Conservation (phyloP, 2,329 filamentous ascomycete species). For the Penicillium hordei region DNA sequence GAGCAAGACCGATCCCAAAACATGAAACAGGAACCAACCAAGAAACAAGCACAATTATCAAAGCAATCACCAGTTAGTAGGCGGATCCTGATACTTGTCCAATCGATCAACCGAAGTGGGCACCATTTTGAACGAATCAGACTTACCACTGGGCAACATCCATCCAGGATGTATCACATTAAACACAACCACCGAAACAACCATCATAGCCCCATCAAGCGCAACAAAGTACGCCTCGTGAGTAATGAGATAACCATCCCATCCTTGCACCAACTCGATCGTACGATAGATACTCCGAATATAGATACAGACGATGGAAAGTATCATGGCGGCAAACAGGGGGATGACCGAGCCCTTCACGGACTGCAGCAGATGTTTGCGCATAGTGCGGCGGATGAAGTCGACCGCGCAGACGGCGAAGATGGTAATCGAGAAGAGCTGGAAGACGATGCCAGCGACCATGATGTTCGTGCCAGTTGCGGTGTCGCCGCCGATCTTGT, state of each 20-base stretch:
- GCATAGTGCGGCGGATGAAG: slow-evolving; percentile 46
- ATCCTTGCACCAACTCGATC: slow-evolving; percentile 52
- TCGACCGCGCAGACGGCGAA: slow-evolving; percentile 52
- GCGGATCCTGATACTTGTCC: slow-evolving; percentile 7
- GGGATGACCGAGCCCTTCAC: slow-evolving; percentile 32
- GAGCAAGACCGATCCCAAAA: background rate
- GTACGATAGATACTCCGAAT: slow-evolving; percentile 53
- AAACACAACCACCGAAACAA: slow-evolving; percentile 47
- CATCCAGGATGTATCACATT: slow-evolving; percentile 48
- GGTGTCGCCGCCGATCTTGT: slow-evolving; percentile 48
- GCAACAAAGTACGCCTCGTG: slow-evolving; percentile 52
- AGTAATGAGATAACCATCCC: slow-evolving; percentile 53
- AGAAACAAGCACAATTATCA: background rate
- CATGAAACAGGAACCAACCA: background rate
- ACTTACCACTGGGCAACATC: slow-evolving; percentile 32
- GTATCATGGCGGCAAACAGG: slow-evolving; percentile 40
- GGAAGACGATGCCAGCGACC: slow-evolving; percentile 58
- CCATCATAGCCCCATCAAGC: slow-evolving; percentile 53
- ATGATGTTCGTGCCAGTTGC: slow-evolving; percentile 51
- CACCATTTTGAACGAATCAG: slow-evolving; percentile 11
- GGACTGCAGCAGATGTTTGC: slow-evolving; percentile 25
- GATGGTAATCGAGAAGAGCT: slow-evolving; percentile 55
- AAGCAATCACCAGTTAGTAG: slow-evolving; percentile 1
- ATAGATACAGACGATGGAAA: slow-evolving; percentile 49
- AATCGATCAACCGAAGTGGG: slow-evolving; percentile 12